Evolutionary conservation across 805 yeast species (phyloP), one percentile per base, ranked within the genome.

Genomic region (Zygosaccharomyces rouxii): DNA sequence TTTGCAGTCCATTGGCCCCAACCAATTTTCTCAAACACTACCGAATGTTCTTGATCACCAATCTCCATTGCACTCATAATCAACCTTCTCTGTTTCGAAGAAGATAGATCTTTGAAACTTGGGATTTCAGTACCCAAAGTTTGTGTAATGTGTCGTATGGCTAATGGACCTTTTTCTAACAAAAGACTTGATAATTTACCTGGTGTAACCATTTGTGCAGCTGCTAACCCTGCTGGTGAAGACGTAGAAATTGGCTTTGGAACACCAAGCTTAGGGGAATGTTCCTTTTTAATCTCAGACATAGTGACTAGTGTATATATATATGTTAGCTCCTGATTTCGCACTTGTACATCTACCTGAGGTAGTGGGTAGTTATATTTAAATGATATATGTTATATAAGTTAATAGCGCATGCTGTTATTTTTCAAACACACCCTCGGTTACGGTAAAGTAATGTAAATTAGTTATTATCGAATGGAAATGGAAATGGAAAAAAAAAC

Each of bases 1-100:
- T 81, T 76, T 2, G 90, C 95, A 21, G 64, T 54, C 98, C 98
- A 90, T 66, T 90, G 95, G 51, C 98, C 98, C 98, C 98, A 90
- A 19, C 97, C 97, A 28, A 90, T 89, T 69, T 90, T 90, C 61
- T 89, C 95, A 69, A 90, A 90, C 13, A 84, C 79, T 38, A 86
- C 83, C 5, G 70, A 64, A 40, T 71, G 62, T 5, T 64, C 64
- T 49, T 77, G 75, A 48, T 79, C 83, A 7, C 86, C 85, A 54
- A 79, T 77, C 57, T 89, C 96, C 69, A 90, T 77, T 35, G 90
- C 94, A 11, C 89, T 81, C 84, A 90, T 90, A 26, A 90, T 90
- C 49, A 90, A 76, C 51, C 97, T 75, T 62, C 97, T 77, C 68
- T 90, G 97, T 62, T 90, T 90, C 9, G 95, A 86, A 18, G 89